Percentiles rank a stretch among this genome's conserved stretches.
Conservation (phyloP, 2,329 filamentous ascomycete genomes). For the Neophaeococcomyces mojaviensis region DNA sequence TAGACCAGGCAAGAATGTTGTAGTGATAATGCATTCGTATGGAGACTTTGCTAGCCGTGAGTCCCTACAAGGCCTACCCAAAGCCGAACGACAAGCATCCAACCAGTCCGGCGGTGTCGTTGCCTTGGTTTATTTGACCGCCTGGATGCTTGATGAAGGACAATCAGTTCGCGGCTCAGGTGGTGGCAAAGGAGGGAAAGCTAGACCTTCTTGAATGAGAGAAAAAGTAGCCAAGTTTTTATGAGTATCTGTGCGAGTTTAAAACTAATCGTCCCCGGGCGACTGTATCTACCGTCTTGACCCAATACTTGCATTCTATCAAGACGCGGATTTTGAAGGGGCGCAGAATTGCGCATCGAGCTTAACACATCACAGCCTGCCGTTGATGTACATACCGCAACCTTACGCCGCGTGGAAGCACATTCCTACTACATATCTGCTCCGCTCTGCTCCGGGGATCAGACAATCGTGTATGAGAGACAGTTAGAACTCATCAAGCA, state of each 20-base stretch:
- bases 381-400: background rate
- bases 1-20: constrained; percentile 24
- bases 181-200: background rate
- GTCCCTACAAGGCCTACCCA: constrained; percentile 25
- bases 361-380: constrained; percentile 2
- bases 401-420: constrained; percentile 8
- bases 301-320: background rate
- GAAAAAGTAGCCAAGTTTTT: background rate
- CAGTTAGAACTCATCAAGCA: background rate
- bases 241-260: too few relatives aligned
- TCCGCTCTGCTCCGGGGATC: constrained; percentile 10
- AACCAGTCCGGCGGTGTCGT: constrained; percentile 21
- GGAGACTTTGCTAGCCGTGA: constrained; percentile 27
- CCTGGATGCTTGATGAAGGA: constrained; percentile 1
- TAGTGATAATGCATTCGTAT: constrained; percentile 30
- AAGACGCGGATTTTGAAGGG: background rate
- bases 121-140: background rate
- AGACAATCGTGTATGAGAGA: background rate
- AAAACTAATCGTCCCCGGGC: background rate
- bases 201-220: background rate
- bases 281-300: background rate
- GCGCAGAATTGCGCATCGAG: background rate
- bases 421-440: constrained; percentile 11
- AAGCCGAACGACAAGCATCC: constrained; percentile 12
- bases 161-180: background rate